Evolutionary conservation across 371 early-diverging fungal species (phyloP).

Genomic region (Apophysomyces variabilis): DNA sequence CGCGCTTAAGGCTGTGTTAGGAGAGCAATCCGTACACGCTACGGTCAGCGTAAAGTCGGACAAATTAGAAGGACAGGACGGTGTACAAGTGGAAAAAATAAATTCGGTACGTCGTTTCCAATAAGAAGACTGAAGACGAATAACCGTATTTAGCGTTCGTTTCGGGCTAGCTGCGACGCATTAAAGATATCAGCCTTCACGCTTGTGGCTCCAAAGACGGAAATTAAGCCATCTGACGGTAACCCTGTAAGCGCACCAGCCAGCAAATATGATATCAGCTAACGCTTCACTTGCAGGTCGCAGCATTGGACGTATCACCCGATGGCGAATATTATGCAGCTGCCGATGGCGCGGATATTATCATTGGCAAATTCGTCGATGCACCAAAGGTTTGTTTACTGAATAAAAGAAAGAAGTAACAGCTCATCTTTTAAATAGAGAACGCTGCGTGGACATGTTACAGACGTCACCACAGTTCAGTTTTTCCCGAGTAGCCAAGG

Average conservation of each 20-base stretch:
- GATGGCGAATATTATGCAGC: conserved; percentile 59
- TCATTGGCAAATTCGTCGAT: conserved; percentile 44
- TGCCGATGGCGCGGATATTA: conserved; percentile 43
- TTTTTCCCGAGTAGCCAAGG: conserved; percentile 83
- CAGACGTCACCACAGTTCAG: conserved; percentile 66
- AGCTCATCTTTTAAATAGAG: conserved; percentile 29
- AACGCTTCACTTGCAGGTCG: conserved; percentile 33
- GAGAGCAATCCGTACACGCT: conserved; percentile 18
- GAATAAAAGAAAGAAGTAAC: neutral
- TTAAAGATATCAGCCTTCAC: conserved; percentile 28
- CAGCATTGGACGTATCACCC: conserved; percentile 57
- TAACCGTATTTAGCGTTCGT: conserved; percentile 41
- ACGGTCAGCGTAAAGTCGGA: conserved; percentile 2
- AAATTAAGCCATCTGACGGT: conserved; percentile 19
- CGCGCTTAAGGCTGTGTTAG: conserved; percentile 7
- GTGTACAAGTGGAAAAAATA: conserved; percentile 21
- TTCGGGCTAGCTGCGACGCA: conserved; percentile 38
- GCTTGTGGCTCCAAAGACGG: conserved; percentile 30
- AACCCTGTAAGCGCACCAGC: conserved; percentile 16
- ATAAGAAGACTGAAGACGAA: neutral
- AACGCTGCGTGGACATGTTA: conserved; percentile 66
- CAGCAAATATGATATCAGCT: neutral
- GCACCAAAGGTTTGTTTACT: conserved; percentile 7
- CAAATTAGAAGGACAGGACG: conserved; percentile 30
- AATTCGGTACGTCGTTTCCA: conserved; percentile 32